A percentile compares a stretch with the other conserved stretches of the same genome.
Evolutionary conservation across 2,329 filamentous ascomycete species (phyloP).

Genomic region (Didymella keratinophila): DNA sequence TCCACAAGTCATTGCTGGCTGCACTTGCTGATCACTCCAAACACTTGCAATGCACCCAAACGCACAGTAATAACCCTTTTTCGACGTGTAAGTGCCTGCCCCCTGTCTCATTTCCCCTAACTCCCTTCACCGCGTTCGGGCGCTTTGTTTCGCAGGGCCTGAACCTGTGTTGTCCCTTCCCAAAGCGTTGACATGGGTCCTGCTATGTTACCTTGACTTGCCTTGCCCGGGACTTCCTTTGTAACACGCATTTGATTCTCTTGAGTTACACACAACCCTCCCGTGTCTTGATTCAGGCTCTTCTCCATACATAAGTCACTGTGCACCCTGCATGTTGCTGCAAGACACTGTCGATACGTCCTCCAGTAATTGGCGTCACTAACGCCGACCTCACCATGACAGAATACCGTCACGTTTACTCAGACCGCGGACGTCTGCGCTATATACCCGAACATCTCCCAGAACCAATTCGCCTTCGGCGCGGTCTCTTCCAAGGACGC

Average conservation of each 20-base stretch:
- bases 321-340: slow-evolving; percentile 27
- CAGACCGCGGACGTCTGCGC: slow-evolving; percentile 48
- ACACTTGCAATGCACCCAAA: slow-evolving; percentile 34
- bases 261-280: slow-evolving; percentile 40
- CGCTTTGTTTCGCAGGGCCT: slow-evolving; percentile 43
- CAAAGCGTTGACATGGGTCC: slow-evolving; percentile 42
- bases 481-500: slow-evolving; percentile 58
- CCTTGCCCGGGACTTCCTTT: slow-evolving; percentile 45
- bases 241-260: slow-evolving; percentile 44
- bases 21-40: slow-evolving; percentile 38
- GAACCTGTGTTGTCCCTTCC: slow-evolving; percentile 32
- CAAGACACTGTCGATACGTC: slow-evolving; percentile 17
- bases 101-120: slow-evolving; percentile 47
- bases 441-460: slow-evolving; percentile 49
- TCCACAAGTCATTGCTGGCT: slow-evolving; percentile 33
- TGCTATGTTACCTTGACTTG: slow-evolving; percentile 43
- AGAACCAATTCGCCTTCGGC: slow-evolving; percentile 35
- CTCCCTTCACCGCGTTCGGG: slow-evolving; percentile 29
- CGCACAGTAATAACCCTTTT: slow-evolving; percentile 33
- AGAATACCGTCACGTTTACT: slow-evolving; percentile 50
- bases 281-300: slow-evolving; percentile 24
- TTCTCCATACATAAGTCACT: slow-evolving; percentile 32
- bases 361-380: slow-evolving; percentile 37
- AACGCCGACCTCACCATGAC: slow-evolving; percentile 47
- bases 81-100: slow-evolving; percentile 37